Evolutionary conservation across 1,284 basidiomycete species (phyloP).

Genomic region (Ustilago bromivora): DNA sequence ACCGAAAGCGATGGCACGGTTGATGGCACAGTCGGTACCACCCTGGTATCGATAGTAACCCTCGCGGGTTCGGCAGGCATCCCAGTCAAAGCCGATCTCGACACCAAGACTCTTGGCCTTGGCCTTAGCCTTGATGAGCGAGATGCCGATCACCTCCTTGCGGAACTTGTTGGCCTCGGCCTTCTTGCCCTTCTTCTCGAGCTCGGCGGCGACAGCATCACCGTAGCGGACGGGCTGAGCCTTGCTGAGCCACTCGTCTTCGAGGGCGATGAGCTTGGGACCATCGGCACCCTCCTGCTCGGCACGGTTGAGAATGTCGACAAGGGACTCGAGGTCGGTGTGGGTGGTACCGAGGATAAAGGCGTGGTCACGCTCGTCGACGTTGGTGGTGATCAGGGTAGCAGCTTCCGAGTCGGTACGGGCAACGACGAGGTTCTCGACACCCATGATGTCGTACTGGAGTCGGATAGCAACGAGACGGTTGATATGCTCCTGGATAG

Average conservation of each 20-base stretch:
- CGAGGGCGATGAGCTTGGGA: constrained; percentile 82
- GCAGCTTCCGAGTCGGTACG: constrained; percentile 89
- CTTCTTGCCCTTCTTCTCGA: constrained; percentile 76
- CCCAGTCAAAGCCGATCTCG: constrained; percentile 87
- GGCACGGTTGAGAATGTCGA: constrained; percentile 84
- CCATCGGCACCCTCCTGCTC: constrained; percentile 84
- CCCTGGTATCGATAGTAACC: constrained; percentile 97
- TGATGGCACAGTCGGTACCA: constrained; percentile 92
- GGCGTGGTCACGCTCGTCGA: constrained; percentile 94
- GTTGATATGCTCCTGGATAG: constrained; percentile 82
- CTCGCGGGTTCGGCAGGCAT: constrained; percentile 90
- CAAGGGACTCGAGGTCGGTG: constrained; percentile 77
- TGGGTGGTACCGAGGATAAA: constrained; percentile 96
- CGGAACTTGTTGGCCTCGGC: constrained; percentile 74
- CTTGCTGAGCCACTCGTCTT: constrained; percentile 84
- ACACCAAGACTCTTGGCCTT: constrained; percentile 86
- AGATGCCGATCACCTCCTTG: constrained; percentile 76
- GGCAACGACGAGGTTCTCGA: constrained; percentile 80
- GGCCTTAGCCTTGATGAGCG: constrained; percentile 78
- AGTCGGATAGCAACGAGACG: constrained; percentile 81
- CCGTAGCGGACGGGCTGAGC: constrained; percentile 86
- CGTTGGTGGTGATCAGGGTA: constrained; percentile 94
- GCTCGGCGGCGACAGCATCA: constrained; percentile 79
- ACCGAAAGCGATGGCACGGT: constrained; percentile 91
- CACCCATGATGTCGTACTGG: constrained; percentile 84